phyloP scores from a whole-genome alignment of 352 stramenopile species.

The Halophytophthora polymorphica region DNA sequence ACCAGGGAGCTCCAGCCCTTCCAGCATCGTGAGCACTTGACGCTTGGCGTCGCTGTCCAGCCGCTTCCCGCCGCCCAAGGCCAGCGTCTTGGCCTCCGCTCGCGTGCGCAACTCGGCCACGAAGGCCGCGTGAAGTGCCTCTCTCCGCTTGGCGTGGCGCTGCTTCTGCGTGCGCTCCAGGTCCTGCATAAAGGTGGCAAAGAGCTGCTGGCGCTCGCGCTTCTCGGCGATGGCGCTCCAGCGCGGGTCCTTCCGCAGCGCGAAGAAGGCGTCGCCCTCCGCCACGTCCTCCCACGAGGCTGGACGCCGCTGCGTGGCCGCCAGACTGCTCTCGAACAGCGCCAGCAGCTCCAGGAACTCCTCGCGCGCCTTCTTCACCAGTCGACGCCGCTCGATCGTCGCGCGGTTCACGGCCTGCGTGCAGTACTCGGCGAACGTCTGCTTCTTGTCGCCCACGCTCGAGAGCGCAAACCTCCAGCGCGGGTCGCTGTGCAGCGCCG shows the following conservation, averaged over 20 bases:
- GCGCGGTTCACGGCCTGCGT: constrained; percentile 68
- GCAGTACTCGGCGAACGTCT: constrained; percentile 80
- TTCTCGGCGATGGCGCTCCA: constrained; percentile 60
- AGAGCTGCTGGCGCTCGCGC: constrained; percentile 70
- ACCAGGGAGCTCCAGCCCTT: constrained; percentile 26
- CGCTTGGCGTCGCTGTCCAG: constrained; percentile 50
- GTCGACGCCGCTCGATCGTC: constrained; percentile 60
- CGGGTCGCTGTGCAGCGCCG: constrained; percentile 45
- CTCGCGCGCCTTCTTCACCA: constrained; percentile 72
- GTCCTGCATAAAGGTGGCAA: constrained; percentile 64
- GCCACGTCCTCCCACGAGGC: constrained; percentile 50
- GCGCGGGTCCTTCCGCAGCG: constrained; percentile 58
- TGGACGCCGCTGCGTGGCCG: constrained; percentile 13
- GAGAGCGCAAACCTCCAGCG: constrained; percentile 64
- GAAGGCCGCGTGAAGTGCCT: constrained; percentile 41
- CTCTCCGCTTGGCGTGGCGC: constrained; percentile 33
- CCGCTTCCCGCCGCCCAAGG: constrained; percentile 25
- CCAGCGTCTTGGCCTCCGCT: constrained; percentile 20
- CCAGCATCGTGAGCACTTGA: constrained; percentile 36
- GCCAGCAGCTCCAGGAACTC: constrained; percentile 73
- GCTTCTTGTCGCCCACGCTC: constrained; percentile 80
- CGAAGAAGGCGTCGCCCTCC: constrained; percentile 46
- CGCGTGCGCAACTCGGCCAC: constrained; percentile 35
- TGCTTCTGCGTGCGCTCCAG: constrained; percentile 52
- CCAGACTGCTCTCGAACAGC: constrained; percentile 43